Evolutionary conservation across 768 basidiomycete genomes (phyloP).

Genomic region (Agaricus subrufescens): DNA sequence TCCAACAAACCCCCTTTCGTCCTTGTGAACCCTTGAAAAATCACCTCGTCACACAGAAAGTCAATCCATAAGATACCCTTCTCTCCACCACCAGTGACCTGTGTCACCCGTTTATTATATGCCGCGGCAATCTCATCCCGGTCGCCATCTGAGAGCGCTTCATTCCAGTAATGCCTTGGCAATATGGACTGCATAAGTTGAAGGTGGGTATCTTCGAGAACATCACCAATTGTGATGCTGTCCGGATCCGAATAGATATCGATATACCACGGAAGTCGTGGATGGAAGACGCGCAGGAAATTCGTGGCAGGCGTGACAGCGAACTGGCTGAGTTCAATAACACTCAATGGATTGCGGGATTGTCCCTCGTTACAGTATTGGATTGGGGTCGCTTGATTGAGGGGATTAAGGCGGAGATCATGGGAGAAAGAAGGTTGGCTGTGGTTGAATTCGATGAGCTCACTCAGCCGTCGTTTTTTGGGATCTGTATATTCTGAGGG

Average conservation of each 20-base stretch:
- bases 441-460: conserved; percentile 23
- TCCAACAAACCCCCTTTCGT: conserved; percentile 60
- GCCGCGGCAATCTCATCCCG: conserved; percentile 12
- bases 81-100: conserved; percentile 23
- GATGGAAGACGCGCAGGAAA: conserved; percentile 11
- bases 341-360: conserved; percentile 20
- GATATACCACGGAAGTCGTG: conserved; percentile 15
- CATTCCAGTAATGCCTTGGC: conserved; percentile 12
- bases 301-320: conserved; percentile 10
- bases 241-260: conserved; percentile 6
- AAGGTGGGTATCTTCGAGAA: conserved; percentile 5
- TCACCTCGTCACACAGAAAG: conserved; percentile 47
- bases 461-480: conserved; percentile 22
- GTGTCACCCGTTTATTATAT: conserved; percentile 25
- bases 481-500: conserved; percentile 24
- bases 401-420: conserved; percentile 45
- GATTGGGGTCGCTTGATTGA: conserved; percentile 13
- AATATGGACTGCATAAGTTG: conserved; percentile 9
- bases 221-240: conserved; percentile 11
- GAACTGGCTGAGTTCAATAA: conserved; percentile 11
- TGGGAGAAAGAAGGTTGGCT: conserved; percentile 34
- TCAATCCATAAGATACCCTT: conserved; percentile 54
- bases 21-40: conserved; percentile 51
- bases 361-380: conserved; percentile 41
- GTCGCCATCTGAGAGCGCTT: conserved; percentile 10